Evolutionary conservation across 768 basidiomycete genomes (phyloP).

Genomic region (Leccinum uliginosum): DNA sequence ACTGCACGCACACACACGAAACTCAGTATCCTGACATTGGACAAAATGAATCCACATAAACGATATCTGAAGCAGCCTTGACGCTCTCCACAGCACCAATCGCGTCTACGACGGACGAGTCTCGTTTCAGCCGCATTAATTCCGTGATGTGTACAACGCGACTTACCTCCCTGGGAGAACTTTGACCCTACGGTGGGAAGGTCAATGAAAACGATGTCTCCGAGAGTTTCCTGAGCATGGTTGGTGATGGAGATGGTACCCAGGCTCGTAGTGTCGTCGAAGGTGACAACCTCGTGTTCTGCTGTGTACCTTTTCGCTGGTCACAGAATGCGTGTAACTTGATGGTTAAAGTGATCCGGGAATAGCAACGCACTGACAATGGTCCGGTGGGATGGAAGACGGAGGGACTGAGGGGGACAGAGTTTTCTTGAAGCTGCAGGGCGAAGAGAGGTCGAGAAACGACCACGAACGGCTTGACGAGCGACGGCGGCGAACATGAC

Average conservation of each 20-base stretch:
- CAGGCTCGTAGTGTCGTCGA: conserved; percentile 70
- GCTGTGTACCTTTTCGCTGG: conserved; percentile 16
- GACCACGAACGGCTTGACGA: conserved; percentile 15
- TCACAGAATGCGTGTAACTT: neutral
- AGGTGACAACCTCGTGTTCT: conserved; percentile 85
- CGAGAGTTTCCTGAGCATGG: conserved; percentile 86
- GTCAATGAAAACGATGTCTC: conserved; percentile 98
- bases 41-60: conserved; percentile 32
- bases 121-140: conserved; percentile 4
- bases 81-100: conserved; percentile 96
- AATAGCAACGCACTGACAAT: conserved; percentile 22
- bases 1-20: conserved; percentile 41
- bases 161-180: conserved; percentile 73
- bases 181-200: conserved; percentile 62
- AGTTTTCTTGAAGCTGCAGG: neutral
- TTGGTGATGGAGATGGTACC: conserved; percentile 86
- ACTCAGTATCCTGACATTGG: conserved; percentile 8
- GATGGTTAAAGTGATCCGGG: neutral
- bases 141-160: neutral
- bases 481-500: conserved; percentile 17
- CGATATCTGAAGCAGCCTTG: conserved; percentile 95
- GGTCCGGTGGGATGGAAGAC: conserved; percentile 16
- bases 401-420: neutral
- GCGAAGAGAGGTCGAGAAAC: conserved; percentile 3
- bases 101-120: conserved; percentile 44